Evolutionary conservation across 2,329 filamentous ascomycete genomes (phyloP), one percentile per base, ranked within the genome.

Genomic region (Gnomoniopsis sp.): DNA sequence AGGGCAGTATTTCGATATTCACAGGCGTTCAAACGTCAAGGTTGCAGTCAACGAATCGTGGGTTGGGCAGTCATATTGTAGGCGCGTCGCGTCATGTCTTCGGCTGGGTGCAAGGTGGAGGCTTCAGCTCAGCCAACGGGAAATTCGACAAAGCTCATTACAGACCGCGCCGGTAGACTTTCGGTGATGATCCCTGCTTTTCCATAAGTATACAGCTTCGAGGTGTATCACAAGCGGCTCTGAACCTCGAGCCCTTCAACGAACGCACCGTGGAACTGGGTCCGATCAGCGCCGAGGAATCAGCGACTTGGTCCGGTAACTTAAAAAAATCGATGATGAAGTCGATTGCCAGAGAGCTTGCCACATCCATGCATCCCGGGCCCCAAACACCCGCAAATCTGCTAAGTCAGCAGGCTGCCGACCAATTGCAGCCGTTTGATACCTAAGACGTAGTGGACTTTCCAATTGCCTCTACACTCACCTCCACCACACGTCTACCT

Each of bases 361-460:
- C 17, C 17, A 44, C 41, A 44, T 6, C 17, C n/a, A 4, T n/a
- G 41, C 41, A 44, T 10, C n/a, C 12, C 12, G 4, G 17, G 36
- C 36, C 36, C 36, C 12, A 41, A 41, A 41, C 36, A 41, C 36
- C 36, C 6, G 36, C 36, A n/a, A 15, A 15, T 41, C 36, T 41
- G 36, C 36, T 41, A 41, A 41, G 12, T 15, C 59, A 51, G 50
- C 30, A 44, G 47, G 33, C 14, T 33, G 10, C 17, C 23, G 51
- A 43, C 61, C 62, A 64, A 66, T 65, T 61, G 62, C 51, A 38
- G 54, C 50, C 43, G 53, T n/a, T 49, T 46, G 21, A 48, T 63
- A 61, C 54, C 54, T 55, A 62, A 66, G 63, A 41, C 36, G 36
- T 41, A 41, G 12, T 41, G 36, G 36, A 63, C 57, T 65, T 55